Evolutionary conservation across 495 filamentous ascomycete genomes (phyloP), one percentile per base, ranked within the genome.

Genomic region (Amniculicola lignicola): DNA sequence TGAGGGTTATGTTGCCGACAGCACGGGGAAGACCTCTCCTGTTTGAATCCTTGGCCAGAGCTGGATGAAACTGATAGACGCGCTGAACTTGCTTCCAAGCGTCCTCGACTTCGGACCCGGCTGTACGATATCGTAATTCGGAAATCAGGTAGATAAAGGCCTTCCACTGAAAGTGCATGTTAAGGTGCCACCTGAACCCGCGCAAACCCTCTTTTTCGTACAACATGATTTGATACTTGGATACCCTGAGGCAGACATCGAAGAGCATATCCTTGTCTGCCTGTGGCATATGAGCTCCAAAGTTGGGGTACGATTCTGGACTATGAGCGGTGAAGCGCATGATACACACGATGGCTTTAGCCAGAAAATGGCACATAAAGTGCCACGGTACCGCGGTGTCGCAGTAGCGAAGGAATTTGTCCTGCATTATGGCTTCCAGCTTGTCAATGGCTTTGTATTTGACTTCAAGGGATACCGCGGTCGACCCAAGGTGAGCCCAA

Each of bases 331-430:
- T 59, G 38, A 66, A 59, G 6, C 59, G 14, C 50, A 66, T 46
- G 36, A 51, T 60, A 44, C 28, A 51, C 16, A 65, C 39, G 11
- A 65, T 25, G 27, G 52, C 41, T 31, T 52, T 53, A 18, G 16
- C 41, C 25, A 58, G 33, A 25, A 51, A 52, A 3, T 43, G n/a
- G 42, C 51, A 56, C 44, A 84, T 69, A 40, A 77, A 69, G 63
- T 88, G 86, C 9, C 87, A 69, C 1, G 80, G 79, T 22, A 85
- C 82, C 0, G 75, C 75, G 5, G 71, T 69, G 61, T 88, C 84
- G 57, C 82, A 83, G 39, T 79, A 78, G 0, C 68, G 72, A 14
- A 81, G 60, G 23, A 80, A 79, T 23, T 80, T 77, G 0, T 73
- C 62, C 36, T 74, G 25, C 24, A 81, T 69, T 5, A 82, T 54